phyloP scores from a whole-genome alignment of 257 asterid genomes.

The Solanum chiquidenum region DNA sequence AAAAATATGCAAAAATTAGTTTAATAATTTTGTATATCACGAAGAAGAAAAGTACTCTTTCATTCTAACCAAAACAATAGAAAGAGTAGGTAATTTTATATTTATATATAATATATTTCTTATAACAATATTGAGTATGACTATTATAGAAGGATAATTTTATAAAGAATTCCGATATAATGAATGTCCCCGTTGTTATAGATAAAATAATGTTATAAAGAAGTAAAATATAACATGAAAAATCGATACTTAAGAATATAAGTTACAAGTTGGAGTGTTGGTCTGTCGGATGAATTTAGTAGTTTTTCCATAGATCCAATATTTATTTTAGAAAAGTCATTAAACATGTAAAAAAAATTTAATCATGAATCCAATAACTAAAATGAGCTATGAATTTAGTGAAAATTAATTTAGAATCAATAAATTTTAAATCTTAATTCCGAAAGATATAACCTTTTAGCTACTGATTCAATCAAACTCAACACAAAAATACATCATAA shows the following conservation, averaged over 20 bases:
- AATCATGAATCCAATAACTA: not conserved
- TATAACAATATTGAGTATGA: not conserved
- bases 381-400: not conserved
- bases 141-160: not conserved
- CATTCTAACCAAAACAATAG: too few relatives aligned
- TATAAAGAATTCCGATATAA: too few relatives aligned
- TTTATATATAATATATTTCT: too few relatives aligned
- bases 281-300: not conserved
- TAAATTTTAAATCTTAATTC: not conserved
- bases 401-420: not conserved
- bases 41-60: too few relatives aligned
- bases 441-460: not conserved
- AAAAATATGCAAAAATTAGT: too few relatives aligned
- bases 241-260: too few relatives aligned
- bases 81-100: too few relatives aligned
- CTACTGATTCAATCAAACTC: not conserved
- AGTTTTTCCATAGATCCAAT: not conserved
- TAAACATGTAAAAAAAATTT: not conserved
- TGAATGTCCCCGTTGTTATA: not conserved
- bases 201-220: too few relatives aligned
- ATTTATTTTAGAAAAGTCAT: not conserved
- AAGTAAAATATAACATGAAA: not conserved
- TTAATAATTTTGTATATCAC: too few relatives aligned
- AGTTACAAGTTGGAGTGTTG: not conserved
- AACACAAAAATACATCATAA: too few relatives aligned